phyloP scores from a whole-genome alignment of 352 stramenopile genomes.

The Nothophytophthora sp. region DNA sequence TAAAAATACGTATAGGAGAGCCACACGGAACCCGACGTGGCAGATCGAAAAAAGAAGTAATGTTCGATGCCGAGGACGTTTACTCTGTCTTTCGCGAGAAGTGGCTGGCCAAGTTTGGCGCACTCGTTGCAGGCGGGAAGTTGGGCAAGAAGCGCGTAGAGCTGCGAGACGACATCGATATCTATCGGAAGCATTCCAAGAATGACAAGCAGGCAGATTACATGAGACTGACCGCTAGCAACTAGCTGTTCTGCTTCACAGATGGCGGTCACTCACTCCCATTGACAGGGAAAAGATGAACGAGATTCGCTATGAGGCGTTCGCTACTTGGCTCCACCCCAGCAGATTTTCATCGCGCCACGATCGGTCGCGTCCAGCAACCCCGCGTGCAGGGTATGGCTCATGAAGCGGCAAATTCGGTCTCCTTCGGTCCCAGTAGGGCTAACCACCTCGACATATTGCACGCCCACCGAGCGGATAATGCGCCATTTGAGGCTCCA shows the following conservation, averaged over 20 bases:
- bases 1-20: too few relatives aligned
- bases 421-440: not conserved
- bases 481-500: not conserved
- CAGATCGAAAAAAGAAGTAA: not conserved
- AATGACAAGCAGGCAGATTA: slow-evolving; percentile 1
- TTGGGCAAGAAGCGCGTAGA: not conserved
- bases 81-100: slow-evolving; percentile 1
- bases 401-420: not conserved
- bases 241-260: not conserved
- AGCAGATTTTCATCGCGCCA: not conserved
- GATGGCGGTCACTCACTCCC: not conserved
- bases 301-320: not conserved
- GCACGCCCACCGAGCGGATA: not conserved
- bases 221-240: not conserved
- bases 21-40: too few relatives aligned
- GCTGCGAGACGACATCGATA: not conserved
- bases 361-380: not conserved
- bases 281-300: not conserved
- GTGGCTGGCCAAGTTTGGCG: not conserved
- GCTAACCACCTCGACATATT: slow-evolving; percentile 3
- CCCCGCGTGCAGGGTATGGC: slow-evolving; percentile 1
- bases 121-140: not conserved
- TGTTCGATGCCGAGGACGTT: not conserved
- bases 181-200: slow-evolving; percentile 2
- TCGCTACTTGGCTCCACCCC: not conserved